A percentile compares a stretch with the other conserved stretches of the same genome.
These are phyloP conservation scores for Sporothrix curviconia DNA, from an alignment of 2,329 filamentous ascomycete genomes.

Conservation along the genomic window DNA sequence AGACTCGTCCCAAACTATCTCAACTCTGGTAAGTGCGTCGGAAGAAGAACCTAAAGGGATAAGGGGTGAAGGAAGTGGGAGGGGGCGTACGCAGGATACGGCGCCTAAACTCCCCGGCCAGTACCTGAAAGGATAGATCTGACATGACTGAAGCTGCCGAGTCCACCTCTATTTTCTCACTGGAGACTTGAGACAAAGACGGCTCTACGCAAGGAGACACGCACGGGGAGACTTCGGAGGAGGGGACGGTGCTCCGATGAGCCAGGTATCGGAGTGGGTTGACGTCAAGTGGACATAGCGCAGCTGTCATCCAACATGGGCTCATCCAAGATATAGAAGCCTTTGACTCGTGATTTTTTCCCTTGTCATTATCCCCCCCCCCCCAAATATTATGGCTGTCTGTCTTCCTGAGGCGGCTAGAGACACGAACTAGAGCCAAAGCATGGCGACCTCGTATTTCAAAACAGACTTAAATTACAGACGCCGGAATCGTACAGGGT, in stretches of 20 bases:
- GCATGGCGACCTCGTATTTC: neutral
- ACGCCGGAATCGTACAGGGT: neutral
- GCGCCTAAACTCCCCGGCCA: too few relatives aligned
- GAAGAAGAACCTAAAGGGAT: neutral
- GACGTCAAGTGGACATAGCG: too few relatives aligned
- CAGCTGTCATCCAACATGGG: too few relatives aligned
- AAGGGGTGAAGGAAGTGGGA: neutral
- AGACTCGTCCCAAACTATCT: neutral
- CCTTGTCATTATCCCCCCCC: too few relatives aligned
- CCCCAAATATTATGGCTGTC: too few relatives aligned
- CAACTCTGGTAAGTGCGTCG: neutral
- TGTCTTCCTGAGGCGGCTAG: neutral
- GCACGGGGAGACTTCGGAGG: neutral
- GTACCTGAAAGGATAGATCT: too few relatives aligned
- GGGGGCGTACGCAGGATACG: conserved; percentile 3
- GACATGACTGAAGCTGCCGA: too few relatives aligned
- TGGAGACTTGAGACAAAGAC: too few relatives aligned
- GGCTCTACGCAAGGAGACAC: neutral
- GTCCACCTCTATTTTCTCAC: too few relatives aligned
- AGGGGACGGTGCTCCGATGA: neutral
- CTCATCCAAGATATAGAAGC: too few relatives aligned
- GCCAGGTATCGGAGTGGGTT: neutral
- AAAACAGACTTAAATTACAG: neutral
- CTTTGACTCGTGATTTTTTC: too few relatives aligned
- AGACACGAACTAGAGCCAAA: neutral